These are phyloP conservation scores for Tylopilus vinaceipallidus DNA, from an alignment of 768 basidiomycete species.

Conservation along the genomic window DNA sequence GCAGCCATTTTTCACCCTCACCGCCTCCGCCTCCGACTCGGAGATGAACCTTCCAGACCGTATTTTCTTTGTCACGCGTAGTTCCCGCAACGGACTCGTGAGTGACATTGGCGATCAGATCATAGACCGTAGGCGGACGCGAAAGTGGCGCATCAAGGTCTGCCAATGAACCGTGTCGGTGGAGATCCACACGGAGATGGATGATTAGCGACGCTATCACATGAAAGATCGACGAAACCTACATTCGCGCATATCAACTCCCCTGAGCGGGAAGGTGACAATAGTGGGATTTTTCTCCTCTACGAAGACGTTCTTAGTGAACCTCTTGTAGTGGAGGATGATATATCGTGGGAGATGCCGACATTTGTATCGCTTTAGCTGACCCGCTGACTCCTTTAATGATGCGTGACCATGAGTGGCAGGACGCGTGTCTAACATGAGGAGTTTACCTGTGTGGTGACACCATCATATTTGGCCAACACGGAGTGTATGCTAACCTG, in stretches of 20 bases:
- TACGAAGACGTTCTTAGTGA: conserved; percentile 94
- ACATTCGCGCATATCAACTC: conserved; percentile 93
- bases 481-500: conserved; percentile 92
- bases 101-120: conserved; percentile 93
- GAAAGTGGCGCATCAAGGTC: conserved; percentile 73
- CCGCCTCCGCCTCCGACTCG: conserved; percentile 72
- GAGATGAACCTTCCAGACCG: conserved; percentile 91
- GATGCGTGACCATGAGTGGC: conserved; percentile 11
- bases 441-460: conserved; percentile 71
- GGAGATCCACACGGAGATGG: conserved; percentile 26
- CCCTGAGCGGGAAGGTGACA: conserved; percentile 93
- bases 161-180: conserved; percentile 33
- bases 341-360: conserved; percentile 88
- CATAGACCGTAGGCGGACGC: conserved; percentile 72
- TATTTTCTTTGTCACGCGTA: conserved; percentile 86
- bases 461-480: conserved; percentile 91
- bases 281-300: conserved; percentile 99
- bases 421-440: conserved; percentile 19
- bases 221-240: conserved; percentile 36
- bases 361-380: conserved; percentile 87
- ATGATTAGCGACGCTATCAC: conserved; percentile 20
- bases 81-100: conserved; percentile 97
- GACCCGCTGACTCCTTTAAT: conserved; percentile 77
- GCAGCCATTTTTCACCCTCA: conserved; percentile 91
- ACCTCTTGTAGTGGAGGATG: conserved; percentile 93